Evolutionary conservation across 257 asterid species (phyloP), one percentile per base, ranked within the genome.

Genomic region (Solanum clarkiae): DNA sequence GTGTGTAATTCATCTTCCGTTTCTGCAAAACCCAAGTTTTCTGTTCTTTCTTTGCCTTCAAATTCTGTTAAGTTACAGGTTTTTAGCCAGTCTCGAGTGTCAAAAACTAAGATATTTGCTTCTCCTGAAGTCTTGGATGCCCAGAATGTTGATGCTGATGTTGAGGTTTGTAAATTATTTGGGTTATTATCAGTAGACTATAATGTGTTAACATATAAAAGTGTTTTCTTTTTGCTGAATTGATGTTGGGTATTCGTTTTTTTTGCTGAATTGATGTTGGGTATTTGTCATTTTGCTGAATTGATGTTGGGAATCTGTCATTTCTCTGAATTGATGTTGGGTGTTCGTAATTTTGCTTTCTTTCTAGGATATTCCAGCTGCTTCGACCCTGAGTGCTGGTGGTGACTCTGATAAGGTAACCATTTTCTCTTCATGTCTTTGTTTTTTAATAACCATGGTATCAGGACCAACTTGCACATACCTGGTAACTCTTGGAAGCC

Each of bases 81-180:
- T 53, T 80, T 86, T 84, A 93, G 89, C 70, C 90, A 90, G 83
- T 86, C 90, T 53, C 88, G 93, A 53, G 36, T 87, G 63, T 86
- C 91, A 54, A 45, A 81, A 87, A 89, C 95, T 2, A 89, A 85
- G 87, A 65, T 91, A 54, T 86, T 74, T 85, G 95, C 96, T 74
- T 93, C 91, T 81, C 94, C 98, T 45, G 96, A 94, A 85, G 95
- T 84, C 8, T 53, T 94, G 88, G 97, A 92, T 16, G 65, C 93
- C 62, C 84, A 75, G 60, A 22, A 75, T 49, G 81, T 14, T 6
- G 17, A 7, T 87, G 84, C 86, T 79, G n/a, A 80, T 40, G 62
- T 83, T 85, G 91, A 91, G 94, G 98, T 94, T 63, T 16, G 36
- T 40, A 57, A 22, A 66, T 22, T 59, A 16, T 59, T 14, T 12